These are phyloP conservation scores for Lomentospora prolificans DNA, from an alignment of 2,329 filamentous ascomycete genomes.

Conservation along the genomic window DNA sequence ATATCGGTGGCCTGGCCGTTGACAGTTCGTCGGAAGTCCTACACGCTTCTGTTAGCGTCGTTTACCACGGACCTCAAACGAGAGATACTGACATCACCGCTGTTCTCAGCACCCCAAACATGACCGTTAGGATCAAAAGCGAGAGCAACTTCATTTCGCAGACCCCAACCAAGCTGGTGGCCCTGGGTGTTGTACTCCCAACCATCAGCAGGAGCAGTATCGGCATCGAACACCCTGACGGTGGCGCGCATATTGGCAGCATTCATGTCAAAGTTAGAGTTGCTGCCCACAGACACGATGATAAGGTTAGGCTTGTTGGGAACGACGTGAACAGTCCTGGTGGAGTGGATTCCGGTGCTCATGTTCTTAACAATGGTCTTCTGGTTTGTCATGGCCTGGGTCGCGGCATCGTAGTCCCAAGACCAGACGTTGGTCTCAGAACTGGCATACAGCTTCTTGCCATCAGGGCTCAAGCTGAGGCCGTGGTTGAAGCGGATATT, in stretches of 20 bases:
- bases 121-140: conserved; percentile 33
- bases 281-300: conserved; percentile 27
- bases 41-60: neutral
- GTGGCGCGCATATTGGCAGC: conserved; percentile 24
- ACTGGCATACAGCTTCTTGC: conserved; percentile 27
- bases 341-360: conserved; percentile 28
- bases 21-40: conserved; percentile 34
- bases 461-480: conserved; percentile 27
- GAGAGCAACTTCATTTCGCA: conserved; percentile 55
- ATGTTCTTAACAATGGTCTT: conserved; percentile 28
- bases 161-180: conserved; percentile 28
- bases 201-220: conserved; percentile 22
- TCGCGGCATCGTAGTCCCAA: conserved; percentile 46
- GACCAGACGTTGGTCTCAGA: conserved; percentile 34
- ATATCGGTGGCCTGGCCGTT: conserved; percentile 37
- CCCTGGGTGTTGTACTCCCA: conserved; percentile 29
- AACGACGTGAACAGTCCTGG: conserved; percentile 25
- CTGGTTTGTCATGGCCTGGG: conserved; percentile 33
- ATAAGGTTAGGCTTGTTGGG: conserved; percentile 26
- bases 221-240: conserved; percentile 32
- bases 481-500: conserved; percentile 28
- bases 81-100: conserved; percentile 30
- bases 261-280: conserved; percentile 27
- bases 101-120: conserved; percentile 41
- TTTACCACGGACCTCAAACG: neutral